Evolutionary conservation across 495 filamentous ascomycete species (phyloP).

Genomic region (Hyaloscypha variabilis): DNA sequence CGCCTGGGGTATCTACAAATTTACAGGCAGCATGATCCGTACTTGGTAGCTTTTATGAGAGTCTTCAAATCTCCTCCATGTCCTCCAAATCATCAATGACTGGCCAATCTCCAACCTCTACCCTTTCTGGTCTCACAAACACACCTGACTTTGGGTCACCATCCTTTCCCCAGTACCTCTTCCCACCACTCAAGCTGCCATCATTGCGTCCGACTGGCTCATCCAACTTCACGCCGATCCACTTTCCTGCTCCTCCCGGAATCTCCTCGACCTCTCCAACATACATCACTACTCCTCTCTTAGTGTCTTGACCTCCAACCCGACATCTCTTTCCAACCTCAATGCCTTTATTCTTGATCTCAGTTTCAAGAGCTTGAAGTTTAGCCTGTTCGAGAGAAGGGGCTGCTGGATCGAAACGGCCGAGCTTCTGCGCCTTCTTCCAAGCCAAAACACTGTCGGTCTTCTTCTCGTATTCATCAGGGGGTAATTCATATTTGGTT

Average conservation of each 20-base stretch:
- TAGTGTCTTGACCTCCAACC: constrained; percentile 64
- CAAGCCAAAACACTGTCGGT: constrained; percentile 87
- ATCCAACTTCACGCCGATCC: constrained; percentile 85
- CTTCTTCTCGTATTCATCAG: constrained; percentile 79
- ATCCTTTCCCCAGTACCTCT: constrained; percentile 70
- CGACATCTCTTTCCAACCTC: constrained; percentile 64
- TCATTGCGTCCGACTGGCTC: constrained; percentile 92
- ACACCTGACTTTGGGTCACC: constrained; percentile 72
- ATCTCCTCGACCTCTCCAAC: constrained; percentile 83
- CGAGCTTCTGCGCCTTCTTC: constrained; percentile 90
- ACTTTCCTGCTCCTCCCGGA: constrained; percentile 68
- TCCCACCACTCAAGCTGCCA: constrained; percentile 70
- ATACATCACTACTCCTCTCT: constrained; percentile 82
- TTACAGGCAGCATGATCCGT: background rate
- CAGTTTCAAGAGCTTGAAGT: constrained; percentile 62
- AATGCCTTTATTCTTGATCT: constrained; percentile 70
- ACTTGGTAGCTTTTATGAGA: background rate
- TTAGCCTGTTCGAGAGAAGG: constrained; percentile 71
- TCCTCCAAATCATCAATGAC: constrained; percentile 75
- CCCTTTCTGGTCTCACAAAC: constrained; percentile 87
- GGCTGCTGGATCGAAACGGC: constrained; percentile 89
- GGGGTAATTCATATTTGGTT: constrained; percentile 83
- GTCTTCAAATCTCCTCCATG: constrained; percentile 79
- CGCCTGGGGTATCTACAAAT: background rate
- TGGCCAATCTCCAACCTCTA: constrained; percentile 88